A percentile compares a stretch with the other conserved stretches of the same genome.
These are phyloP conservation scores for Yamadazyma taylorii DNA, from an alignment of 1,139 yeast species.

Conservation along the genomic window DNA sequence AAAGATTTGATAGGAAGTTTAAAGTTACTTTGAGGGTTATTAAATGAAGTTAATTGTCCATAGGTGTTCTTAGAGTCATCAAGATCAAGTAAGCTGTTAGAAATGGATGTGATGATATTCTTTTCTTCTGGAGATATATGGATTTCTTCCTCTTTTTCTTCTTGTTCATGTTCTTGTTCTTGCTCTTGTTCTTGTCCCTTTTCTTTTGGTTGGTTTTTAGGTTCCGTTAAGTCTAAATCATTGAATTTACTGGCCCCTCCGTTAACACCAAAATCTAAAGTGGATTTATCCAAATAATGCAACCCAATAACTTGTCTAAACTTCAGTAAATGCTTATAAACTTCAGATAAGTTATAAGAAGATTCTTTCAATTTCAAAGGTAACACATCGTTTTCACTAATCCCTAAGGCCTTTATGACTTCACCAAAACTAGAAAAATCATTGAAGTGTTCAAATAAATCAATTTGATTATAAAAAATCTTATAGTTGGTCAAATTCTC, in stretches of 20 bases:
- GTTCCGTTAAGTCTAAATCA: slow-evolving; percentile 22
- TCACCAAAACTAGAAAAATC: slow-evolving; percentile 35
- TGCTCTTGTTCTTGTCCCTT: slow-evolving; percentile 6
- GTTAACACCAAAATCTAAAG: slow-evolving; percentile 24
- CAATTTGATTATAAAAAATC: slow-evolving; percentile 38
- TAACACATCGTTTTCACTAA: slow-evolving; percentile 13
- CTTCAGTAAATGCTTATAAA: slow-evolving; percentile 41
- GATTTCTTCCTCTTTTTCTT: slow-evolving; percentile 6
- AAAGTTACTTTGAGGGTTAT: slow-evolving; percentile 12
- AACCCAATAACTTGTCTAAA: slow-evolving; percentile 48
- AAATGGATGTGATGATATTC: slow-evolving; percentile 3
- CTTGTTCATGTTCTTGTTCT: no score
- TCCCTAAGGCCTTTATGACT: slow-evolving; percentile 26
- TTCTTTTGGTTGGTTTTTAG: slow-evolving; percentile 6
- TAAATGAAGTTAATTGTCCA: slow-evolving; percentile 4
- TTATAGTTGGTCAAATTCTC: slow-evolving; percentile 63
- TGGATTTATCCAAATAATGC: slow-evolving; percentile 38
- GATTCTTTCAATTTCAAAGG: slow-evolving; percentile 28
- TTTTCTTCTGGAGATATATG: slow-evolving; percentile 22
- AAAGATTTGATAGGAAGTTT: slow-evolving; percentile 51
- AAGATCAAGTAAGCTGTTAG: slow-evolving; percentile 1
- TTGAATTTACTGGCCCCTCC: slow-evolving; percentile 33
- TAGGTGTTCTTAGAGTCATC: background rate
- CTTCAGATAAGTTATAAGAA: slow-evolving; percentile 39
- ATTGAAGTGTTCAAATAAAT: slow-evolving; percentile 33